Conservation (phyloP, 345 rosid genomes). For the Erysimum cheiranthoides region DNA sequence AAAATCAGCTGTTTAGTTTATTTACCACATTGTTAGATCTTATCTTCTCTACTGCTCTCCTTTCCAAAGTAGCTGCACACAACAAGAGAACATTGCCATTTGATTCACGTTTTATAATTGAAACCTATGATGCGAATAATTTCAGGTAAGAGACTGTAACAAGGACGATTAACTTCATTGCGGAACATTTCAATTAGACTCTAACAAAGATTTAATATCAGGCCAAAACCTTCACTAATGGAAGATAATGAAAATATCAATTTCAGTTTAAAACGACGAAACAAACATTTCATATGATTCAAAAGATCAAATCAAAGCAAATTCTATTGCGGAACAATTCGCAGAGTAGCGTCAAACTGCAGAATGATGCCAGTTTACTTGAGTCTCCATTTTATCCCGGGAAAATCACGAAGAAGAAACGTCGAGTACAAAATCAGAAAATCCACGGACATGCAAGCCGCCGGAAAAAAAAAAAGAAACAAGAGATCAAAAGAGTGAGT, state of each 20-base stretch:
- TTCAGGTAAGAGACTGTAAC: conserved; percentile 9
- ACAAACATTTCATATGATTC: background rate
- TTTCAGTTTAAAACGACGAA: background rate
- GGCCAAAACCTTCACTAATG: background rate
- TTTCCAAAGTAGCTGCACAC: conserved; percentile 46
- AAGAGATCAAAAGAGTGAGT: background rate
- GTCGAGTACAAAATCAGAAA: background rate
- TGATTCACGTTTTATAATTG: background rate
- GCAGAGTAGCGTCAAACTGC: conserved; percentile 4
- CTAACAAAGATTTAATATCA: too few species aligned
- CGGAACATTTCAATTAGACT: too few species aligned
- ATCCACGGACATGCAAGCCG: conserved; percentile 24
- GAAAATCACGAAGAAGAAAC: conserved; percentile 23
- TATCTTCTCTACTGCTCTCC: conserved; percentile 36
- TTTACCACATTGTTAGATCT: conserved; percentile 52
- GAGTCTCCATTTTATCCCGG: background rate
- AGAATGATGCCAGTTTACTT: conserved; percentile 18
- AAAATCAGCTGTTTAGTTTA: conserved; percentile 16
- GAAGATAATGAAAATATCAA: background rate
- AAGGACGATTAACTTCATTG: too few species aligned
- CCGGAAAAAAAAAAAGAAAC: background rate
- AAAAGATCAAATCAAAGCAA: conserved; percentile 3
- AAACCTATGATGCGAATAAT: background rate
- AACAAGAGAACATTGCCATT: conserved; percentile 30
- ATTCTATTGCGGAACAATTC: conserved; percentile 5